phyloP scores from a whole-genome alignment of 2,329 filamentous ascomycete species.

The Hypoxylon sp. region DNA sequence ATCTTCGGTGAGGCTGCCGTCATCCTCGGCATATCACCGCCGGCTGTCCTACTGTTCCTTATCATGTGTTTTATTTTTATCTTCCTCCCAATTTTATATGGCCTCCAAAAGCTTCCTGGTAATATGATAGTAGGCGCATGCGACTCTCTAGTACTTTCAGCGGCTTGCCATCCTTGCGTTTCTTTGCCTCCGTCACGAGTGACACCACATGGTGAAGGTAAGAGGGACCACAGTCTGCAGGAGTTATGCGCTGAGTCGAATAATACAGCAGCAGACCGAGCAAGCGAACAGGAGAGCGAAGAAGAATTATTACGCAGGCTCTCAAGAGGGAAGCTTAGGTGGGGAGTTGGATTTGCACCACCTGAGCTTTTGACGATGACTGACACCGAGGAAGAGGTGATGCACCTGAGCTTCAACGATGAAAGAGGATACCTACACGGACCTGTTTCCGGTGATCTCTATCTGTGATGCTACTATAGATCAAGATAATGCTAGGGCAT shows the following conservation, averaged over 20 bases:
- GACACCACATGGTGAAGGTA: not conserved
- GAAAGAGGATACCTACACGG: not conserved
- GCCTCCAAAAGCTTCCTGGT: not conserved
- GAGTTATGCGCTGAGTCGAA: no score
- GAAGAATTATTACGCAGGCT: not conserved
- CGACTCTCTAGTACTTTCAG: constrained; percentile 9
- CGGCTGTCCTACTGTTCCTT: not conserved
- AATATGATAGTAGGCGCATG: constrained; percentile 5
- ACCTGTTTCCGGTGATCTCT: not conserved
- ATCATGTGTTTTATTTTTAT: not conserved
- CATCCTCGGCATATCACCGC: constrained; percentile 4
- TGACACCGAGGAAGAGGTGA: not conserved
- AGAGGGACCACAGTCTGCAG: not conserved
- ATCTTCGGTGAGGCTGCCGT: not conserved
- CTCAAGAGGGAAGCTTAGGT: constrained; percentile 6
- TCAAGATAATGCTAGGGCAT: not conserved
- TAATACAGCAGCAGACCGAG: not conserved
- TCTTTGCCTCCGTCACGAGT: not conserved
- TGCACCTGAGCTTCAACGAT: constrained; percentile 1
- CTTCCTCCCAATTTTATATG: constrained; percentile 6
- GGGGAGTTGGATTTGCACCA: not conserved
- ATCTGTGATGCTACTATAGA: not conserved
- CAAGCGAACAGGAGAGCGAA: not conserved
- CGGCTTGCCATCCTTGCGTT: constrained; percentile 3
- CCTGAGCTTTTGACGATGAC: not conserved